Evolutionary conservation across 352 stramenopile genomes (phyloP), one percentile per base, ranked within the genome.

Genomic region (Thraustotheca clavata): DNA sequence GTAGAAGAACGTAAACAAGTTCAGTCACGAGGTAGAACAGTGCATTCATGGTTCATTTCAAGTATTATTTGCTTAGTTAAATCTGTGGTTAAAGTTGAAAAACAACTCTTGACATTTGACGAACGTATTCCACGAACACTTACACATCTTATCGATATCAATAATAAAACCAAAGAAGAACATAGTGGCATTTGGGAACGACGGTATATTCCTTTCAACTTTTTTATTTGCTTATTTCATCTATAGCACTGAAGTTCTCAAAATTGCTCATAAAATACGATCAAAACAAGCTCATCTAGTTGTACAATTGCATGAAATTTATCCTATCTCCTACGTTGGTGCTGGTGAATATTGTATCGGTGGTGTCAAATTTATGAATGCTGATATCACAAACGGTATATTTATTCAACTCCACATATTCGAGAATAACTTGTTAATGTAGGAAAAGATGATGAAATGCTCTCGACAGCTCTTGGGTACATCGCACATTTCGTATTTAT

Each of bases 401-500:
- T 59, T 22, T 38, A 9, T n/a, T n/a, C 3, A 11, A 2, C 3
- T 5, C 6, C 16, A 14, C 18, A 18, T 41, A 22, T 55, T 22
- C 8, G 31, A 48, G 16, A 14, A 2, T 4, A 18, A 14, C 1
- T 20, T 4, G 1, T 33, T 18, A 33, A 48, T 27, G 79, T 76
- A 14, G 77, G 67, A 59, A 70, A 69, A 4, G 85, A 94, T 48
- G 85, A 94, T 67, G 85, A 94, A 46, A 77, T 80, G 72, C 76
- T 94, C 18, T 88, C 81, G n/a, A 94, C 85, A 6, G 83, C 79
- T 35, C 71, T 94, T 34, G 85, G 85, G 27, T 92, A 91, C 66
- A 90, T 92, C 59, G 80, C 83, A n/a, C 85, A 94, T 48, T 69
- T 94, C 49, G 80, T 89, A 22, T 94, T 94, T 63, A 90, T 94